Evolutionary conservation across 352 stramenopile species (phyloP).

Genomic region (Globisporangium heterothallicum): DNA sequence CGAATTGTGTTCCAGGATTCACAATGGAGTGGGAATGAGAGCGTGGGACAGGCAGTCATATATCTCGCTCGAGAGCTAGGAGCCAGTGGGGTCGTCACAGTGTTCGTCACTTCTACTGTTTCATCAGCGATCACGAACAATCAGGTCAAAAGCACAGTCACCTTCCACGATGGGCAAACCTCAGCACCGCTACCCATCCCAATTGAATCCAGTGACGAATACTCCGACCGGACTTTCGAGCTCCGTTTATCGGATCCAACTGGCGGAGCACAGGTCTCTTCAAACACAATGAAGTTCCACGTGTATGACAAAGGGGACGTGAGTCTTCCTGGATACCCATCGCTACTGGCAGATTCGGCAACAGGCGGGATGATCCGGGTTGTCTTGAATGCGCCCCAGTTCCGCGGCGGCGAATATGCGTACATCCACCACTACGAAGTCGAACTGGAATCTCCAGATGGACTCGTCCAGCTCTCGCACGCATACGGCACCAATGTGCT

Average conservation of each 20-base stretch:
- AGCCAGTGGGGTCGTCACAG: conserved; percentile 13
- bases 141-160: conserved; percentile 21
- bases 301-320: conserved; percentile 36
- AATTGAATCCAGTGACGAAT: conserved; percentile 28
- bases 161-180: conserved; percentile 22
- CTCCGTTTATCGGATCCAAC: conserved; percentile 26
- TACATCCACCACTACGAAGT: conserved; percentile 17
- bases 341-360: neutral
- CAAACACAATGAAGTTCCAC: conserved; percentile 14
- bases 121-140: conserved; percentile 22
- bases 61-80: conserved; percentile 10
- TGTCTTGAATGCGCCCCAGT: conserved; percentile 16
- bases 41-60: conserved; percentile 10
- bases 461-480: neutral
- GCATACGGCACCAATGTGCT: neutral
- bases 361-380: conserved; percentile 31
- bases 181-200: conserved; percentile 10
- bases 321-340: conserved; percentile 28
- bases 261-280: conserved; percentile 13
- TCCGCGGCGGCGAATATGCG: conserved; percentile 16
- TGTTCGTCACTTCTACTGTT: conserved; percentile 22
- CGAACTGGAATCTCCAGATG: conserved; percentile 4
- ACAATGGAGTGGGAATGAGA: conserved; percentile 17
- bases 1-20: conserved; percentile 19
- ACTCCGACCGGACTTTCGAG: conserved; percentile 19